A percentile compares a stretch with the other conserved stretches of the same genome.
These are phyloP conservation scores for Tulasnella sp. DNA, from an alignment of 768 basidiomycete genomes.

Conservation along the genomic window DNA sequence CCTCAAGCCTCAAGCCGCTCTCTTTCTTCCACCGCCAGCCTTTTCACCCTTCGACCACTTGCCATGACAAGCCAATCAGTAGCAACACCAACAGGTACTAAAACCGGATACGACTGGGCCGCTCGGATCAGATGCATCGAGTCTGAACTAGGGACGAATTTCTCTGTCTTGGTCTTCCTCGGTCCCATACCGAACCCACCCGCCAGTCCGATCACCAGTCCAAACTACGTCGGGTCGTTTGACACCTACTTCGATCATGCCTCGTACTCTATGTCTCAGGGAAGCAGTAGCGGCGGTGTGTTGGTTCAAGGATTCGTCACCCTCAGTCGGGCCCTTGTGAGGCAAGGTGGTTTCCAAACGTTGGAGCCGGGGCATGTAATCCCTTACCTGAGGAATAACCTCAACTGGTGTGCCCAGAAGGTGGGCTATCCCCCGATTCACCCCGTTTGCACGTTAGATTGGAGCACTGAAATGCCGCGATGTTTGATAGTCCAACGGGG, in stretches of 20 bases:
- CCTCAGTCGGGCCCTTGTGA: background rate
- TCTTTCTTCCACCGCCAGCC: background rate
- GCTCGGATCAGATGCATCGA: conserved; percentile 17
- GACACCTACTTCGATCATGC: background rate
- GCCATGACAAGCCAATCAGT: background rate
- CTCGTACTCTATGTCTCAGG: background rate
- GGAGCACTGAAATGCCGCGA: too few relatives aligned
- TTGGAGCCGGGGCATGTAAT: background rate
- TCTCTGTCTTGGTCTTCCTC: conserved; percentile 12
- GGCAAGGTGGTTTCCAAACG: background rate
- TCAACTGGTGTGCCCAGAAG: conserved; percentile 4
- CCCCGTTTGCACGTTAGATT: background rate
- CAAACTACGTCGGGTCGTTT: conserved; percentile 3
- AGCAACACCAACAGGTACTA: background rate
- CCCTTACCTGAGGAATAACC: background rate
- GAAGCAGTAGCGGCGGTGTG: background rate
- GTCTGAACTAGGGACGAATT: background rate
- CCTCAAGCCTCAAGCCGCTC: background rate
- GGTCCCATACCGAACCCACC: conserved; percentile 3
- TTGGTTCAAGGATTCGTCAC: background rate
- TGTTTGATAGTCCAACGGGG: background rate
- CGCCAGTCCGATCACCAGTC: background rate
- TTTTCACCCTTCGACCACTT: background rate
- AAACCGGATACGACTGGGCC: conserved; percentile 10
- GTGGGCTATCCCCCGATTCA: background rate